phyloP scores from a whole-genome alignment of 208 protist species.

The Histomonas meleagridis region DNA sequence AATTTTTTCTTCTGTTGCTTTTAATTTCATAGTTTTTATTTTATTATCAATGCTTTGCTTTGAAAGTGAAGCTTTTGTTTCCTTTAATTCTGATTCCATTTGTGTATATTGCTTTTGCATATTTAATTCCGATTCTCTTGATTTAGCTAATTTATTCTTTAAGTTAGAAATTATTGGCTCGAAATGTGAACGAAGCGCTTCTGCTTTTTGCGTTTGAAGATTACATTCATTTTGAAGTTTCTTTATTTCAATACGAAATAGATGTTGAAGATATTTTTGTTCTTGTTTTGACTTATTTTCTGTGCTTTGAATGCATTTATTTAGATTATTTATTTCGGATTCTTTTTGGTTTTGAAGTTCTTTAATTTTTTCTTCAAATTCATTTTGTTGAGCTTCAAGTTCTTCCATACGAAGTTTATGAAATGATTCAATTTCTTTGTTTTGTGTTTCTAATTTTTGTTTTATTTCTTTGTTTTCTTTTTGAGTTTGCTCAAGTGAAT shows the following conservation, averaged over 20 bases:
- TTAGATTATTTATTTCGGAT: not conserved
- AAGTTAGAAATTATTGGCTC: not conserved
- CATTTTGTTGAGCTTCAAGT: not conserved
- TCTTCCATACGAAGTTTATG: not conserved
- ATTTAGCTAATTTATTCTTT: not conserved
- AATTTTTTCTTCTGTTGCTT: not conserved
- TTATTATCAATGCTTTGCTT: not conserved
- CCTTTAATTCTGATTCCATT: not conserved
- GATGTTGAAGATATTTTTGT: not conserved
- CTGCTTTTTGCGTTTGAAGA: not conserved
- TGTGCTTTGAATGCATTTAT: not conserved
- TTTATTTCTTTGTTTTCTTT: not conserved
- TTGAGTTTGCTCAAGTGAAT: not conserved
- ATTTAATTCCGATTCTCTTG: not conserved
- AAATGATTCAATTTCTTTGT: not conserved
- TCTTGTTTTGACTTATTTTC: not conserved
- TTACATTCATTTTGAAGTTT: not conserved
- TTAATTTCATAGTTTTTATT: not conserved
- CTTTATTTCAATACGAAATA: not conserved
- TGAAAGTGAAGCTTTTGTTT: not conserved
- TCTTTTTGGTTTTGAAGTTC: not conserved
- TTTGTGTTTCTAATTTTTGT: not conserved
- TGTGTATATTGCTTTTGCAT: too few relatives aligned
- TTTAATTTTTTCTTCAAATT: not conserved
- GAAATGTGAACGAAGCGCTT: not conserved